phyloP scores from a whole-genome alignment of 140 eudicot genomes.

The Oenanthe javanica region DNA sequence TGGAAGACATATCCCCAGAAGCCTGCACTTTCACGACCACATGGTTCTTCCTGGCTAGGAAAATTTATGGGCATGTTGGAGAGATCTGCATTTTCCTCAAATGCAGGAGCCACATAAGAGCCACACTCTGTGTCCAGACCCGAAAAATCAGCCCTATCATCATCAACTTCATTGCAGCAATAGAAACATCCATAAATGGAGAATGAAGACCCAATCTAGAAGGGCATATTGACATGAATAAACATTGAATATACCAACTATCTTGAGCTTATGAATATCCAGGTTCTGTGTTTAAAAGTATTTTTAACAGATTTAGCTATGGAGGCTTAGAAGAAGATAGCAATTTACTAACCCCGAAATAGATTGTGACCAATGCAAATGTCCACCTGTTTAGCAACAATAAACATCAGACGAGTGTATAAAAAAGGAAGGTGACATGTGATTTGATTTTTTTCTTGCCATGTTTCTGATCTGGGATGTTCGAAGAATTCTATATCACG shows the following conservation, averaged over 20 bases:
- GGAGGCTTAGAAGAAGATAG: slow-evolving; percentile 12
- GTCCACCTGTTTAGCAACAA: slow-evolving; percentile 76
- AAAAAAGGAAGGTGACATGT: background rate
- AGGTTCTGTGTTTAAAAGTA: background rate
- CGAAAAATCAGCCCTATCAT: slow-evolving; percentile 23
- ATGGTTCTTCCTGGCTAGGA: slow-evolving; percentile 25
- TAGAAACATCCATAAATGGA: slow-evolving; percentile 61
- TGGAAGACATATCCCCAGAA: slow-evolving; percentile 54
- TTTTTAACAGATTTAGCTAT: background rate
- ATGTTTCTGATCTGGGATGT: background rate
- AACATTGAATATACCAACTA: background rate
- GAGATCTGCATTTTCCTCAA: slow-evolving; percentile 29
- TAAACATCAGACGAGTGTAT: slow-evolving; percentile 11
- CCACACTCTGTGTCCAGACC: slow-evolving; percentile 57
- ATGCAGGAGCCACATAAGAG: slow-evolving; percentile 41
- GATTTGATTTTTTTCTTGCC: background rate
- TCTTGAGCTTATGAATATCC: background rate
- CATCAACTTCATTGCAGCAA: slow-evolving; percentile 24
- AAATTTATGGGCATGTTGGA: slow-evolving; percentile 24
- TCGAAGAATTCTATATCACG: background rate
- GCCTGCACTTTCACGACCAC: slow-evolving; percentile 37
- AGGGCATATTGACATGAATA: background rate
- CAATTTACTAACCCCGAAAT: slow-evolving; percentile 66
- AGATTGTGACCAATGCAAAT: slow-evolving; percentile 67
- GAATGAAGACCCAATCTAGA: slow-evolving; percentile 55